Evolutionary conservation across 1,139 yeast genomes (phyloP).

Genomic region (Candida sanyaensis): DNA sequence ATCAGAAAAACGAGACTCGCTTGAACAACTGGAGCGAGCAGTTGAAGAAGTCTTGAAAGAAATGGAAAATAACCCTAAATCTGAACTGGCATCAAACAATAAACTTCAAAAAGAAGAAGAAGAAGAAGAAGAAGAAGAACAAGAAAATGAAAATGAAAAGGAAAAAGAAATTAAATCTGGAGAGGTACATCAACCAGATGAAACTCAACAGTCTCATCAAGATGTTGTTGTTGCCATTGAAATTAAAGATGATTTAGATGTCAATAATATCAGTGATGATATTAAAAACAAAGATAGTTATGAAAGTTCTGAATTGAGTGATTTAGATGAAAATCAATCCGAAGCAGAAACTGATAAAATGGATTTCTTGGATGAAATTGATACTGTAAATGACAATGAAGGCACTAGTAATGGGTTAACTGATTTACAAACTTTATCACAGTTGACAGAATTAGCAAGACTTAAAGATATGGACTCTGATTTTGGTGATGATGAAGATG

Average conservation of each 20-base stretch:
- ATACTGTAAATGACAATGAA: constrained; percentile 10
- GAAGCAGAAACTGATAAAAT: constrained; percentile 82
- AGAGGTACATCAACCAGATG: constrained; percentile 2
- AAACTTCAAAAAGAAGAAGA: neutral
- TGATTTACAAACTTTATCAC: constrained; percentile 42
- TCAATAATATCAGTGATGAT: constrained; percentile 1
- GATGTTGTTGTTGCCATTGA: neutral
- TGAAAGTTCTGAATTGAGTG: constrained; percentile 54
- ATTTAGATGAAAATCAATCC: constrained; percentile 64
- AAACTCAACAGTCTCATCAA: neutral
- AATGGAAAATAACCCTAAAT: neutral
- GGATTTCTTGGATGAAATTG: constrained; percentile 50
- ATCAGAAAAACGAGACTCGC: constrained; percentile 1
- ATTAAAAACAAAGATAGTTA: constrained; percentile 22
- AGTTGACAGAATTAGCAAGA: constrained; percentile 45
- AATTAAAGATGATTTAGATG: neutral
- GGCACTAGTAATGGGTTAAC: constrained; percentile 20
- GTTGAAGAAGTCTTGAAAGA: constrained; percentile 1
- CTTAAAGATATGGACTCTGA: constrained; percentile 37
- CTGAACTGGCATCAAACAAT: neutral
- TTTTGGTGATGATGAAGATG: constrained; percentile 17
- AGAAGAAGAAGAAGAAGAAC: neutral
- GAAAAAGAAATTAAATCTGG: neutral
- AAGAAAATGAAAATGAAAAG: too few relatives aligned
- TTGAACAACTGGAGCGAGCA: neutral